A percentile compares a stretch with the other conserved stretches of the same genome.
phyloP scores from a whole-genome alignment of 225 moss, liverwort and hornwort species.

The Bryum argenteum region DNA sequence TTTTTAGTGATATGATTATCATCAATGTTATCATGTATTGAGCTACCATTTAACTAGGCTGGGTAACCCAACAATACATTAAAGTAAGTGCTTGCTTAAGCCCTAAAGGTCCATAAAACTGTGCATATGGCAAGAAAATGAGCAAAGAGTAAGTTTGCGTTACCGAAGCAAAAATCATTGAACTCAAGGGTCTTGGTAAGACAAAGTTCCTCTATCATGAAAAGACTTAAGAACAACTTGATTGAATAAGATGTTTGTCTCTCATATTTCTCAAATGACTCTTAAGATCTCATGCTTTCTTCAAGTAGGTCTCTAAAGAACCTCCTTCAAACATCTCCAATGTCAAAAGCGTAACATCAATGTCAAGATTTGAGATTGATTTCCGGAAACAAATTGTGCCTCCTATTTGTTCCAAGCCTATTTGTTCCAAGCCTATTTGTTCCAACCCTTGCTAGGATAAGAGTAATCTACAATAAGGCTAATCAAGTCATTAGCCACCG shows the following conservation, averaged over 20 bases:
- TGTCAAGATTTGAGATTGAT: background rate
- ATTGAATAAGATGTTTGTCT: background rate
- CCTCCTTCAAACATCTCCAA: rapidly evolving
- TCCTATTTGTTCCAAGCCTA: background rate
- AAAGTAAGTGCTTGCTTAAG: no score
- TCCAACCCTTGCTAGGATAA: background rate
- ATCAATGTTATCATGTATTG: no score
- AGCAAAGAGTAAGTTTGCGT: background rate
- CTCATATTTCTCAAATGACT: background rate
- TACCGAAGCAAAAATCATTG: background rate
- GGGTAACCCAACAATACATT: no score
- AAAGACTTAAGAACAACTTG: background rate
- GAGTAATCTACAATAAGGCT: background rate
- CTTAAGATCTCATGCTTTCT: background rate
- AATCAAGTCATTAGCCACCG: background rate
- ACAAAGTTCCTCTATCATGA: background rate
- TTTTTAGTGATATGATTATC: no score
- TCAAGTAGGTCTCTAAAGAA: rapidly evolving
- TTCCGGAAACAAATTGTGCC: background rate
- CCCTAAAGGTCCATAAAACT: no score
- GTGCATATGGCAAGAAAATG: no score
- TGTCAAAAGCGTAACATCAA: background rate
- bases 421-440: no score
- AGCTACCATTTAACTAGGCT: no score
- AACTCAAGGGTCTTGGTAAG: background rate